Percentiles rank a stretch among this genome's conserved stretches.
These are phyloP conservation scores for Fusarium keratoplasticum DNA, from an alignment of 2,329 filamentous ascomycete genomes.

Conservation along the genomic window DNA sequence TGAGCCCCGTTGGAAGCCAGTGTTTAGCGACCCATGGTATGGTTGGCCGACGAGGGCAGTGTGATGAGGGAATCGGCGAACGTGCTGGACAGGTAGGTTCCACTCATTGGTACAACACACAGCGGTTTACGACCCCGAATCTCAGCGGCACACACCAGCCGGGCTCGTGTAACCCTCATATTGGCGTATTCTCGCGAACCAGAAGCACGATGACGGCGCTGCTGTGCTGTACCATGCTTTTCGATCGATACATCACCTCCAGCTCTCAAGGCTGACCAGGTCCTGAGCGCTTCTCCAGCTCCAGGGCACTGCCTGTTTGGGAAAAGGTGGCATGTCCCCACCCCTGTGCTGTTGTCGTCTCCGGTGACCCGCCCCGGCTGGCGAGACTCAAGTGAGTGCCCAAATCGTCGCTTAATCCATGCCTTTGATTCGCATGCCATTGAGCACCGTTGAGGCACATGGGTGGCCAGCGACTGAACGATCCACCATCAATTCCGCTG, in stretches of 20 bases:
- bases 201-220: slow-evolving; percentile 32
- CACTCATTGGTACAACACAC: background rate
- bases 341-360: slow-evolving; percentile 35
- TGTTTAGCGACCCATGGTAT: background rate
- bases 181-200: slow-evolving; percentile 31
- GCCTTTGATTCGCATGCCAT: slow-evolving; percentile 41
- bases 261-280: background rate
- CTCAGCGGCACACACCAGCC: slow-evolving; percentile 1
- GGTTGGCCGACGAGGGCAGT: background rate
- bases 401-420: slow-evolving; percentile 43
- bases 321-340: slow-evolving; percentile 30
- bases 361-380: slow-evolving; percentile 41
- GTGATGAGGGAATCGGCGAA: background rate
- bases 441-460: slow-evolving; percentile 12
- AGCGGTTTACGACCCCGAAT: background rate
- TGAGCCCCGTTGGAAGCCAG: background rate
- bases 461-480: slow-evolving; percentile 14
- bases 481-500: slow-evolving; percentile 15
- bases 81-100: background rate
- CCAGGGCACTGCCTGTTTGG: slow-evolving; percentile 29
- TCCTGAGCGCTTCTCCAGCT: slow-evolving; percentile 20
- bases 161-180: slow-evolving; percentile 28
- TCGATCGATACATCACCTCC: slow-evolving; percentile 28
- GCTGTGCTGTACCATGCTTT: slow-evolving; percentile 12
- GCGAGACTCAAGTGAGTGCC: slow-evolving; percentile 28